A percentile compares a stretch with the other conserved stretches of the same genome.
Conservation (phyloP, 2,329 filamentous ascomycete species). For the Drechmeria coniospora region DNA sequence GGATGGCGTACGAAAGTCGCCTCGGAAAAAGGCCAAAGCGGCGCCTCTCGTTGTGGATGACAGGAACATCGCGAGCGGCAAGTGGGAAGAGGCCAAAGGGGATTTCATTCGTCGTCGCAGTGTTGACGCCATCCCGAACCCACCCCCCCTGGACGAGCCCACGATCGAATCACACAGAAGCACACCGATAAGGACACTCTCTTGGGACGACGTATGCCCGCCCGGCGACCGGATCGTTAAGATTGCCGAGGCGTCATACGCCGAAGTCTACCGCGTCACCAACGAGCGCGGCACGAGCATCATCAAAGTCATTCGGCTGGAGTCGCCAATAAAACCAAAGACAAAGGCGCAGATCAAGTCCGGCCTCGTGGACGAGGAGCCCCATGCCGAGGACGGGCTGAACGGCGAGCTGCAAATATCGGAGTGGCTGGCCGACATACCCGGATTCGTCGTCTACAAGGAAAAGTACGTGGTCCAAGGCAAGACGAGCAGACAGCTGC, state of each 20-base stretch:
- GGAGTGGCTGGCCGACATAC: slow-evolving; percentile 47
- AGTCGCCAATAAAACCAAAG: slow-evolving; percentile 40
- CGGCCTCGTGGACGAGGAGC: slow-evolving; percentile 42
- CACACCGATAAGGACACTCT: slow-evolving; percentile 25
- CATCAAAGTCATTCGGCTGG: slow-evolving; percentile 47
- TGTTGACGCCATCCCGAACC: no score
- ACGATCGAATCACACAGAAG: slow-evolving; percentile 4
- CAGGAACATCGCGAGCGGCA: not conserved
- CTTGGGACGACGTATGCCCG: slow-evolving; percentile 43
- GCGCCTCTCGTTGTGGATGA: slow-evolving; percentile 2
- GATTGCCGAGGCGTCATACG: slow-evolving; percentile 52
- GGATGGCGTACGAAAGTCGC: no score
- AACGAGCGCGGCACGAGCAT: slow-evolving; percentile 46
- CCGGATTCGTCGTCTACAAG: slow-evolving; percentile 51
- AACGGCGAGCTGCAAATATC: slow-evolving; percentile 46
- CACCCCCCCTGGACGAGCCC: no score
- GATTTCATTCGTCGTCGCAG: no score
- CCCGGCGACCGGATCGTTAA: slow-evolving; percentile 38
- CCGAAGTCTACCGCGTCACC: slow-evolving; percentile 48
- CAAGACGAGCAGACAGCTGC: slow-evolving; percentile 33
- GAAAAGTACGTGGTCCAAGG: slow-evolving; percentile 45
- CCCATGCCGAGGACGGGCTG: slow-evolving; percentile 37
- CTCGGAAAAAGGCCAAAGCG: slow-evolving; percentile 5
- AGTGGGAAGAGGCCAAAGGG: not conserved
- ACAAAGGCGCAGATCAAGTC: slow-evolving; percentile 39